These are phyloP conservation scores for Yamadazyma epiphylla DNA, from an alignment of 1,139 yeast genomes.

Conservation along the genomic window DNA sequence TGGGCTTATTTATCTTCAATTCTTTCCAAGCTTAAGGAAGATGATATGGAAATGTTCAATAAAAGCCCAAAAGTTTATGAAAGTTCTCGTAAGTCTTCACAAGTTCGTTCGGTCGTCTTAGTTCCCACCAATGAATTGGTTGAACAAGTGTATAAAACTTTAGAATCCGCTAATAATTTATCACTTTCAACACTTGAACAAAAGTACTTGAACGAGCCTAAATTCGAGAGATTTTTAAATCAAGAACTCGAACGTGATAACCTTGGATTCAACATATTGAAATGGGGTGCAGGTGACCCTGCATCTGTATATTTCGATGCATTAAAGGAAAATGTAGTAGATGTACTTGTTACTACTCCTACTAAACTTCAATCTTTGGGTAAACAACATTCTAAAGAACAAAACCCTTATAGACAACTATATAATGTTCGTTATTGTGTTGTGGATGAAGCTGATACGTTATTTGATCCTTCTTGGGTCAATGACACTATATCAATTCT, in stretches of 20 bases:
- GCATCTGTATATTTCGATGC: conserved; percentile 48
- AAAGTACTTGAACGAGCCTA: conserved; percentile 13
- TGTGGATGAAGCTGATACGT: conserved; percentile 94
- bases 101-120: conserved; percentile 65
- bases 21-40: conserved; percentile 62
- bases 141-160: conserved; percentile 64
- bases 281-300: conserved; percentile 55
- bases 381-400: conserved; percentile 40
- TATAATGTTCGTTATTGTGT: conserved; percentile 56
- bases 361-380: conserved; percentile 45
- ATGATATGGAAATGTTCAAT: conserved; percentile 31
- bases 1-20: conserved; percentile 84
- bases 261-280: conserved; percentile 44
- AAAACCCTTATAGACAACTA: conserved; percentile 46
- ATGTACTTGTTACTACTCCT: conserved; percentile 83
- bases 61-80: conserved; percentile 28
- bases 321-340: conserved; percentile 51
- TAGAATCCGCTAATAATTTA: conserved; percentile 35
- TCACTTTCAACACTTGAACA: conserved; percentile 18
- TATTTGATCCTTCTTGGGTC: conserved; percentile 80
- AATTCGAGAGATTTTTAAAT: conserved; percentile 20
- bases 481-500: conserved; percentile 62
- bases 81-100: conserved; percentile 28
- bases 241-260: conserved; percentile 21
- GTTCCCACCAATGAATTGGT: conserved; percentile 90